phyloP scores from a whole-genome alignment of 2,329 filamentous ascomycete genomes.

The Metarhizium guizhouense region DNA sequence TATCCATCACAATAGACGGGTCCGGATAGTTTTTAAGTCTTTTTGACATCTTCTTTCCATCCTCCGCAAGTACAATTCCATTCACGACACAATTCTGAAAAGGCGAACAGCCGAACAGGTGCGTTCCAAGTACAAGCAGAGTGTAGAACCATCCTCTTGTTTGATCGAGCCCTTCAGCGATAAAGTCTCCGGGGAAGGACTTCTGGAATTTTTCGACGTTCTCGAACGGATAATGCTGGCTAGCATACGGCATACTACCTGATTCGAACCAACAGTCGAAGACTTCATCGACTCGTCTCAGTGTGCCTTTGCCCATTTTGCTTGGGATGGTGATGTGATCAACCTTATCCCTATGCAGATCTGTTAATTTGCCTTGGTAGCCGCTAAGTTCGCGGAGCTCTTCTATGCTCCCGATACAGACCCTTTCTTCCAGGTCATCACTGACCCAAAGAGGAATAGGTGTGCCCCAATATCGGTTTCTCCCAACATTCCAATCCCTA shows the following conservation, averaged over 20 bases:
- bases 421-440: slow-evolving; percentile 76
- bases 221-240: slow-evolving; percentile 86
- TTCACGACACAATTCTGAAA: slow-evolving; percentile 98
- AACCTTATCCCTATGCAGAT: slow-evolving; percentile 87
- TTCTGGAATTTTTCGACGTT: slow-evolving; percentile 73
- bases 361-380: slow-evolving; percentile 71
- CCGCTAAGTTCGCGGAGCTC: slow-evolving; percentile 82
- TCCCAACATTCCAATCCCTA: slow-evolving; percentile 89
- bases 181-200: slow-evolving; percentile 86
- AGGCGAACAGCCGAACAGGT: slow-evolving; percentile 74
- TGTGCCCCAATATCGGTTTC: slow-evolving; percentile 93
- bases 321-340: slow-evolving; percentile 92
- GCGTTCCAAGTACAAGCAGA: slow-evolving; percentile 75
- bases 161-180: slow-evolving; percentile 87
- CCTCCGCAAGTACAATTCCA: slow-evolving; percentile 85
- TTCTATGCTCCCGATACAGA: slow-evolving; percentile 77
- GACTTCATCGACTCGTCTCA: slow-evolving; percentile 76
- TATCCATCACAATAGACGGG: slow-evolving; percentile 70
- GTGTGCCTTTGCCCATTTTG: slow-evolving; percentile 73
- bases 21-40: slow-evolving; percentile 94
- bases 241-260: slow-evolving; percentile 90
- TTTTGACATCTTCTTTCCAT: slow-evolving; percentile 99
- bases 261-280: slow-evolving; percentile 98
- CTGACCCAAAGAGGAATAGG: slow-evolving; percentile 88
- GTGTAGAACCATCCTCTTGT: slow-evolving; percentile 98